Evolutionary conservation across 2,329 filamentous ascomycete species (phyloP).

Genomic region (Fonsecaea pugnacius): DNA sequence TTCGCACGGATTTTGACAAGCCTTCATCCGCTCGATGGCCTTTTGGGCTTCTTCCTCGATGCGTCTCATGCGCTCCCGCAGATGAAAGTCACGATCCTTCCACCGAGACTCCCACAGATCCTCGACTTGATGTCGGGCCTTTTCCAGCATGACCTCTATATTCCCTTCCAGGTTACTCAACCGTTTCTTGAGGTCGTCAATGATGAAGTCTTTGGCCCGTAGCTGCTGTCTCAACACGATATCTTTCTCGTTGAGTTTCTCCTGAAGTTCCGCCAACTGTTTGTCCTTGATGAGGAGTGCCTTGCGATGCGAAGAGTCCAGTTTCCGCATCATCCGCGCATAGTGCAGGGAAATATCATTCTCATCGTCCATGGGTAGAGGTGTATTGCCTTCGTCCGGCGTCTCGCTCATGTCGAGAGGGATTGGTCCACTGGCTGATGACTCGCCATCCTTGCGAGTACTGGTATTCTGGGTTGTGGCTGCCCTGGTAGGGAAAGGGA

Average conservation of each 20-base stretch:
- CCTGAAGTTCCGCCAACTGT: conserved; percentile 39
- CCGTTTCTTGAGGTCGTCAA: conserved; percentile 39
- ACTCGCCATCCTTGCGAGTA: conserved; percentile 4
- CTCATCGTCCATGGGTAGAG: conserved; percentile 40
- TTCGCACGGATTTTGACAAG: background rate
- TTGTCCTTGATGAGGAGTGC: conserved; percentile 39
- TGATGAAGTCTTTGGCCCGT: conserved; percentile 39
- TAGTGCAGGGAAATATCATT: conserved; percentile 41
- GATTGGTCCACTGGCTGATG: background rate
- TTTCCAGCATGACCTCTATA: conserved; percentile 39
- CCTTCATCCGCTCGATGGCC: conserved; percentile 15
- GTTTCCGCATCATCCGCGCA: conserved; percentile 40
- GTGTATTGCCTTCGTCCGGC: conserved; percentile 29
- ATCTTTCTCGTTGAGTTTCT: conserved; percentile 41
- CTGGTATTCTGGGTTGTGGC: conserved; percentile 25
- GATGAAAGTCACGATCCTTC: conserved; percentile 42
- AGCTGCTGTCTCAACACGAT: conserved; percentile 42
- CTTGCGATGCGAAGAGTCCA: conserved; percentile 41
- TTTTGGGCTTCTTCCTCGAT: conserved; percentile 33
- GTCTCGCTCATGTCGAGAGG: conserved; percentile 28
- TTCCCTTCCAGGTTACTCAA: conserved; percentile 37
- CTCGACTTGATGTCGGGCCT: conserved; percentile 42
- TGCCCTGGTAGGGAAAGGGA: conserved; percentile 20
- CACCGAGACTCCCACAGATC: conserved; percentile 44
- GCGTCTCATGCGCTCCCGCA: conserved; percentile 33